phyloP scores from a whole-genome alignment of 257 asterid genomes.

The Solanum infundibuliforme region DNA sequence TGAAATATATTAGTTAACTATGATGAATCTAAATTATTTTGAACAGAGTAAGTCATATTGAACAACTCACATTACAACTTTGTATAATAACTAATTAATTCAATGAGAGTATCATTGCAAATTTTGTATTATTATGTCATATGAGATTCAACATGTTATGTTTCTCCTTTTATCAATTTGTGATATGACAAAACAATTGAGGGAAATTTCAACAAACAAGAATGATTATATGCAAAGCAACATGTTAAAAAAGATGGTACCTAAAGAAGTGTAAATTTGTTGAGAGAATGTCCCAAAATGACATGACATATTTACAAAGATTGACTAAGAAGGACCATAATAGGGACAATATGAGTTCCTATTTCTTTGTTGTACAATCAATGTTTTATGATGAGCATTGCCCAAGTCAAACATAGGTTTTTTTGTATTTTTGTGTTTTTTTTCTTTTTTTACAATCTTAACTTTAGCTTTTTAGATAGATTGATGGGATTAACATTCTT shows the following conservation, averaged over 20 bases:
- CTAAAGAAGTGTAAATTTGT: slow-evolving; percentile 1
- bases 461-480: slow-evolving; percentile 26
- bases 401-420: slow-evolving; percentile 1
- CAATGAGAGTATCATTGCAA: neutral
- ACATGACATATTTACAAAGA: slow-evolving; percentile 5
- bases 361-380: neutral
- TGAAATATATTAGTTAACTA: neutral
- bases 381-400: neutral
- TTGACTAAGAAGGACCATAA: neutral
- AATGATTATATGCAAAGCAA: neutral
- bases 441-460: neutral
- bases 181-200: neutral
- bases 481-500: slow-evolving; percentile 66
- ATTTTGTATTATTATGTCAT: neutral
- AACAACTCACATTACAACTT: neutral
- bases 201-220: neutral
- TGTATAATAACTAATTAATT: neutral
- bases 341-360: slow-evolving; percentile 5
- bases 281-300: slow-evolving; percentile 1
- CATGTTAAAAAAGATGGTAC: neutral
- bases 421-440: neutral
- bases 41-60: neutral
- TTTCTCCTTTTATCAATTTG: neutral
- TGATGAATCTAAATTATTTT: neutral
- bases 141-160: neutral